These are phyloP conservation scores for Sarocladiaceae sp. DNA, from an alignment of 2,329 filamentous ascomycete genomes.

Conservation along the genomic window DNA sequence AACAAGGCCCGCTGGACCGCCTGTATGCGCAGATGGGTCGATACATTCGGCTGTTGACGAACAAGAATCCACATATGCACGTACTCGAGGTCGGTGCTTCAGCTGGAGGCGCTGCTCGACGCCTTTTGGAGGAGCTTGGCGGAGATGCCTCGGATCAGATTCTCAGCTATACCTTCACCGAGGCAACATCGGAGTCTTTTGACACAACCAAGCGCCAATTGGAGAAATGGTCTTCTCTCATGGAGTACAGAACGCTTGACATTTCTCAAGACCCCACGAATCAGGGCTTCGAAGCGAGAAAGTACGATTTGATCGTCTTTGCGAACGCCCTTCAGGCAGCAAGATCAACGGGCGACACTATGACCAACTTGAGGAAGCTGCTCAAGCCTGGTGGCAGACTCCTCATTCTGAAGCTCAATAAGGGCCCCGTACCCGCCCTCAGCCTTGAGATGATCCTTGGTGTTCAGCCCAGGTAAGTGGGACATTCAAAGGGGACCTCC, in stretches of 20 bases:
- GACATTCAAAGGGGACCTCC: too few species aligned
- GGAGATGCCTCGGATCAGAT: background rate
- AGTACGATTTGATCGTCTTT: slow-evolving; percentile 9
- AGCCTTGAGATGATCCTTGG: background rate
- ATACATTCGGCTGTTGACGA: slow-evolving; percentile 4
- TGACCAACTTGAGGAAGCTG: slow-evolving; percentile 4
- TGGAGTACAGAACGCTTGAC: slow-evolving; percentile 15
- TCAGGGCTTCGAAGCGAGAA: background rate
- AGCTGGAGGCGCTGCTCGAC: background rate
- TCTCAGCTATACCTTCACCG: slow-evolving; percentile 36
- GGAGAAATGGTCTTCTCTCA: slow-evolving; percentile 20
- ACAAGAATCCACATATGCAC: slow-evolving; percentile 9
- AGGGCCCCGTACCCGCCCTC: background rate
- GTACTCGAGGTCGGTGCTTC: slow-evolving; percentile 10
- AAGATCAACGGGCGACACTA: background rate
- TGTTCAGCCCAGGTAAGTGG: background rate
- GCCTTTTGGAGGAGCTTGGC: background rate
- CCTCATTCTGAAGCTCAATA: slow-evolving; percentile 7
- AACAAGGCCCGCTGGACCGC: background rate
- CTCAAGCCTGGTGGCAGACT: slow-evolving; percentile 12
- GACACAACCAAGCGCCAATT: slow-evolving; percentile 12
- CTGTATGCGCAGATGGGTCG: slow-evolving; percentile 20
- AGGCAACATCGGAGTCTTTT: slow-evolving; percentile 37
- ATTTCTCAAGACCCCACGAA: background rate
- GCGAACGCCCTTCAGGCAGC: slow-evolving; percentile 11